phyloP scores from a whole-genome alignment of 2,329 filamentous ascomycete species.

The Metarhizium guizhouense region DNA sequence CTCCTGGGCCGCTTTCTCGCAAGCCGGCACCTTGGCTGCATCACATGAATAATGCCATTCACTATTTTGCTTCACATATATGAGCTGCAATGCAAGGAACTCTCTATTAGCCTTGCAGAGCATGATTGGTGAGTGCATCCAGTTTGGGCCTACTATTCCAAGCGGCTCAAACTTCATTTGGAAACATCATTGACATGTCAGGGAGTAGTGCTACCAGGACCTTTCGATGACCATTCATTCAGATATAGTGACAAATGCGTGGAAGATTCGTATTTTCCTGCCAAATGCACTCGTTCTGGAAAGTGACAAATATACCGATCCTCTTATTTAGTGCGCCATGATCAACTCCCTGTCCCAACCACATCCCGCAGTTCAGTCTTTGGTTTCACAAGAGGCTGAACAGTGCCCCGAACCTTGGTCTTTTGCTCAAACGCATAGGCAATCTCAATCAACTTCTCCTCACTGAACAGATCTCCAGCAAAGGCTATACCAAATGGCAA shows the following conservation, averaged over 20 bases:
- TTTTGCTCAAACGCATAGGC: conserved; percentile 62
- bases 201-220: too few species aligned
- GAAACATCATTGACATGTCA: too few species aligned
- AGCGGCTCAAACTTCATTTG: background rate
- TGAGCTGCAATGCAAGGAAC: too few species aligned
- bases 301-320: too few species aligned
- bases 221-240: too few species aligned
- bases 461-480: conserved; percentile 48
- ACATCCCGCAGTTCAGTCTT: conserved; percentile 22
- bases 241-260: too few species aligned
- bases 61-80: too few species aligned
- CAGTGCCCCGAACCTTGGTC: conserved; percentile 23
- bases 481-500: conserved; percentile 56
- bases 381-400: conserved; percentile 20
- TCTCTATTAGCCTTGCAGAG: background rate
- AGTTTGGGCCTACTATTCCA: background rate
- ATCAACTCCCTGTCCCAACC: background rate
- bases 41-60: background rate
- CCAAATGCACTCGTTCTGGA: too few species aligned
- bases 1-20: background rate
- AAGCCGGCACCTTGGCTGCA: background rate
- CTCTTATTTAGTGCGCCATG: background rate
- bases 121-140: background rate
- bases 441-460: conserved; percentile 51
- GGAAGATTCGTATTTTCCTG: too few species aligned